A percentile compares a stretch with the other conserved stretches of the same genome.
Conservation (phyloP, 176 grass and related monocot genomes). For the Rhynchospora breviuscula region DNA sequence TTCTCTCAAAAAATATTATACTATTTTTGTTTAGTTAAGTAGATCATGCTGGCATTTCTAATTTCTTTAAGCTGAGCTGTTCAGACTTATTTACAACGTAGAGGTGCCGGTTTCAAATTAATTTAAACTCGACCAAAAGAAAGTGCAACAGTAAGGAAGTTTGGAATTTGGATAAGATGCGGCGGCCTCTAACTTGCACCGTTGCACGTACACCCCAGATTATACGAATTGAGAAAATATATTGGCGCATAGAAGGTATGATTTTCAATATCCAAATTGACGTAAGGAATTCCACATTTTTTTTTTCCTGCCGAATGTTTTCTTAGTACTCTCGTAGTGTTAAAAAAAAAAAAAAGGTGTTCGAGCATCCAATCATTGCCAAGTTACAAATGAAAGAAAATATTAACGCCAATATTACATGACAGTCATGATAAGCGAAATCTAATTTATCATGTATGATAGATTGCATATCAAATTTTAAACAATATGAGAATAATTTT, state of each 20-base stretch:
- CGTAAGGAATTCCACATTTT: neutral
- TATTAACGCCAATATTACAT: no score
- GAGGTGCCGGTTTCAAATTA: neutral
- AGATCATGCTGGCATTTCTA: neutral
- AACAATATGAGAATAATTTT: no score
- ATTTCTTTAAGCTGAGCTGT: neutral
- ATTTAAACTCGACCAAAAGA: neutral
- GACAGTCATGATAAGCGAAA: no score
- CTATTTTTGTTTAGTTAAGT: no score
- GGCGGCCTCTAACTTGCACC: neutral
- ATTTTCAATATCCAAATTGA: neutral
- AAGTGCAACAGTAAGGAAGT: no score
- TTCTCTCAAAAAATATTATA: no score
- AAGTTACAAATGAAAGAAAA: no score
- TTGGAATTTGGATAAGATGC: neutral
- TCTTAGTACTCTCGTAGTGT: no score
- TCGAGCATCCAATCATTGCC: no score
- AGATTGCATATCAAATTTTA: no score
- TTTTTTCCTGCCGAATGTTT: neutral
- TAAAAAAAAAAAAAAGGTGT: no score
- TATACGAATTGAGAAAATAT: neutral
- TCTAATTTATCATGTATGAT: no score
- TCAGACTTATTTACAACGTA: neutral
- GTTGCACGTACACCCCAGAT: neutral
- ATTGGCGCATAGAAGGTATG: neutral